A percentile compares a stretch with the other conserved stretches of the same genome.
phyloP scores from a whole-genome alignment of 2,329 filamentous ascomycete genomes.

The Madurella fahalii region DNA sequence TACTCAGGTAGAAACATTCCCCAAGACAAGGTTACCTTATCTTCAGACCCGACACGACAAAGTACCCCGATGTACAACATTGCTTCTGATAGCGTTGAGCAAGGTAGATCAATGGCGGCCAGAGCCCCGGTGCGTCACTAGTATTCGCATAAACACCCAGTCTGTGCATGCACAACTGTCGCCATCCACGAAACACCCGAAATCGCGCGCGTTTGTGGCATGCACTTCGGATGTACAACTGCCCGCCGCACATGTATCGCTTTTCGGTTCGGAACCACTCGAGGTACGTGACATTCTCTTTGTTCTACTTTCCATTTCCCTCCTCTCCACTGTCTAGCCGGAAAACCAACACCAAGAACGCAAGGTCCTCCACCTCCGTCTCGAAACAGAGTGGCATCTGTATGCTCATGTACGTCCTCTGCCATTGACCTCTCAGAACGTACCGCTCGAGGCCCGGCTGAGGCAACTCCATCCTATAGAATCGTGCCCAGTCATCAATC shows the following conservation, averaged over 20 bases:
- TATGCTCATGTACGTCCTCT: constrained; percentile 24
- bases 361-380: constrained; percentile 10
- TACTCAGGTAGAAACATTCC: constrained; percentile 6
- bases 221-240: not conserved
- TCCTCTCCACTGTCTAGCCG: not conserved
- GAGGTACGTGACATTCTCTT: not conserved
- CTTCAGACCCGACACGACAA: not conserved
- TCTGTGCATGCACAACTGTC: no score
- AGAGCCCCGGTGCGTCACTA: not conserved
- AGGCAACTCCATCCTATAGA: constrained; percentile 34
- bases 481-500: constrained; percentile 42
- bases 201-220: constrained; percentile 4
- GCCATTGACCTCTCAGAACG: constrained; percentile 25
- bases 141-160: not conserved
- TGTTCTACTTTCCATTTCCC: not conserved
- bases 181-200: constrained; percentile 11
- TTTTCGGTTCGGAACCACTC: not conserved
- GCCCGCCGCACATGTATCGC: not conserved
- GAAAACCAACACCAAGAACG: not conserved
- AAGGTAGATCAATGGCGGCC: constrained; percentile 4
- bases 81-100: constrained; percentile 1
- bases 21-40: not conserved
- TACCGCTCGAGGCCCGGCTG: constrained; percentile 21
- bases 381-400: constrained; percentile 11
- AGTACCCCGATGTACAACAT: not conserved